Percentiles rank a stretch among this genome's conserved stretches.
Conservation (phyloP, 257 asterid species). For the Gynochthodes officinalis region DNA sequence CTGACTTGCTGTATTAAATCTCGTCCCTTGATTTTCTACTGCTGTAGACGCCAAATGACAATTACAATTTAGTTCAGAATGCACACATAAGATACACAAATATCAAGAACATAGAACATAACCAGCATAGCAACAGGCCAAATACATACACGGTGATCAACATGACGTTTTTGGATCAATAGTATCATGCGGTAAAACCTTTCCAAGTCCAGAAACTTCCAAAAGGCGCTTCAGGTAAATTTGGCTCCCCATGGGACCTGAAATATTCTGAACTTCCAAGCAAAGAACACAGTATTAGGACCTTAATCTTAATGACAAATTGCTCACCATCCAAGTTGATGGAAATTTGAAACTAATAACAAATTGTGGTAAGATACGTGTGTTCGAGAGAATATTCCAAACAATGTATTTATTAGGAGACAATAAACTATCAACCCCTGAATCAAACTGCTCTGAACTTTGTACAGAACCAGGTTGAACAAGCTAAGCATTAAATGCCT, state of each 20-base stretch:
- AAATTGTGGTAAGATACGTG: conserved; percentile 25
- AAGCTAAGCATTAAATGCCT: conserved; percentile 26
- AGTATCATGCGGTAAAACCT: conserved; percentile 19
- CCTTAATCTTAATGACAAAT: not conserved
- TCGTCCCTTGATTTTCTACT: conserved; percentile 21
- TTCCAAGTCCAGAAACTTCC: conserved; percentile 26
- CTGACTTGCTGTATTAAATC: conserved; percentile 28
- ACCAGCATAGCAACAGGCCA: not conserved
- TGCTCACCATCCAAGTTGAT: conserved; percentile 7
- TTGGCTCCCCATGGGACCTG: conserved; percentile 15
- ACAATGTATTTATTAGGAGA: conserved; percentile 29
- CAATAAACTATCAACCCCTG: conserved; percentile 27
- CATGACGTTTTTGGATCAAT: conserved; percentile 24
- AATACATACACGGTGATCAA: conserved; percentile 16
- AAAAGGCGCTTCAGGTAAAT: conserved; percentile 32
- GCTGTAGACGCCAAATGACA: conserved; percentile 11
- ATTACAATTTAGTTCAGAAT: not conserved
- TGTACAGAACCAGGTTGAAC: conserved; percentile 30
- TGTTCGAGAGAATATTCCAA: conserved; percentile 28
- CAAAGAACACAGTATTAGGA: not conserved
- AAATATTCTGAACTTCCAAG: not conserved
- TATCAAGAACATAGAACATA: not conserved
- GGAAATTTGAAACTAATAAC: conserved; percentile 24
- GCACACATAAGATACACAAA: not conserved
- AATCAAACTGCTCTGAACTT: conserved; percentile 20